Evolutionary conservation across 2,329 filamentous ascomycete species (phyloP).

Genomic region (Aspergillus bombycis): DNA sequence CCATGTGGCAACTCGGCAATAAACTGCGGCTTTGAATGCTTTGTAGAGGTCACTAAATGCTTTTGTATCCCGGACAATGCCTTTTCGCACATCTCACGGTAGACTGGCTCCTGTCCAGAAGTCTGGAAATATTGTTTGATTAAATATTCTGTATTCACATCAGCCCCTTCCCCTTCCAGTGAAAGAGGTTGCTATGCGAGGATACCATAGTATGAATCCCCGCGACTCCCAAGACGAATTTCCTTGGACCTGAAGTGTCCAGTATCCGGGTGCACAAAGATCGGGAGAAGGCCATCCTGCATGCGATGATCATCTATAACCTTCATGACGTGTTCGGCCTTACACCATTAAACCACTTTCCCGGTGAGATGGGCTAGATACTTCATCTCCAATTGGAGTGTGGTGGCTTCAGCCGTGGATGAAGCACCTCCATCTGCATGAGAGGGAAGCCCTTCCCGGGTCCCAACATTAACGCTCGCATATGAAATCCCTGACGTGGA

Average conservation of each 20-base stretch:
- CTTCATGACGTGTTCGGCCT: conserved; percentile 84
- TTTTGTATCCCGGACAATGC: conserved; percentile 80
- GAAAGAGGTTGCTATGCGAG: not conserved
- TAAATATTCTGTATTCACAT: conserved; percentile 68
- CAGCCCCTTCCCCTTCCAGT: not conserved
- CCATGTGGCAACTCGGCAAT: conserved; percentile 81
- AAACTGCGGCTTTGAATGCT: conserved; percentile 75
- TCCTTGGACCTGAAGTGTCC: conserved; percentile 79
- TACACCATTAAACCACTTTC: conserved; percentile 86
- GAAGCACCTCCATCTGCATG: conserved; percentile 86
- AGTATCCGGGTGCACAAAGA: conserved; percentile 77
- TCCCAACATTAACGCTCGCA: conserved; percentile 82
- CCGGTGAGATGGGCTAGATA: conserved; percentile 91
- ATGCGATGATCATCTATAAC: conserved; percentile 79
- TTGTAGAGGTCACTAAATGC: conserved; percentile 84
- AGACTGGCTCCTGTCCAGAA: conserved; percentile 76
- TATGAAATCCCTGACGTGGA: conserved; percentile 80
- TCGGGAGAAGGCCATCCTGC: conserved; percentile 81
- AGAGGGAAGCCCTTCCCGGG: conserved; percentile 72
- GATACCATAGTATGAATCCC: conserved; percentile 84
- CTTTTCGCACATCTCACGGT: conserved; percentile 88
- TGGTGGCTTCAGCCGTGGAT: conserved; percentile 88
- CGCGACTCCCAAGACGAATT: conserved; percentile 86
- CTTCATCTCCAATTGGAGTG: conserved; percentile 90
- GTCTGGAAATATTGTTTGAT: conserved; percentile 97